These are phyloP conservation scores for Vaccinium myrtillus DNA, from an alignment of 148 eudicot genomes.

Conservation along the genomic window DNA sequence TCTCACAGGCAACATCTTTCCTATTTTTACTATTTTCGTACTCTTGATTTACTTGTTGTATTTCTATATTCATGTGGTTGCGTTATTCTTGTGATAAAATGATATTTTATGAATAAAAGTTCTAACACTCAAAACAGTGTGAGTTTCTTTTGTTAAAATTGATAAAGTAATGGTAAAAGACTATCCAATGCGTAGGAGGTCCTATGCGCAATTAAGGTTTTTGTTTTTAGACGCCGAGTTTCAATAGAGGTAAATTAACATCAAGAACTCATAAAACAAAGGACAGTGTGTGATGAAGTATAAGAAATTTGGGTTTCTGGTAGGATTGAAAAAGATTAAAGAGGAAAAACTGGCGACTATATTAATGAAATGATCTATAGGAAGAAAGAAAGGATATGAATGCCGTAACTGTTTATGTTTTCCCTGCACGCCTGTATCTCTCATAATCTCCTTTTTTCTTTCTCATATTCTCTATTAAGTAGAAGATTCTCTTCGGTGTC, in stretches of 20 bases:
- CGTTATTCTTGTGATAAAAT: no score
- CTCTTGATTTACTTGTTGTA: no score
- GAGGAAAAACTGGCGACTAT: not conserved
- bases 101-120: no score
- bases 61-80: no score
- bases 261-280: not conserved
- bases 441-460: not conserved
- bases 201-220: not conserved
- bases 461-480: not conserved
- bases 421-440: not conserved
- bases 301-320: not conserved
- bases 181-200: not conserved
- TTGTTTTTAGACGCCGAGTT: not conserved
- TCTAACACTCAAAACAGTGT: no score
- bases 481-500: not conserved
- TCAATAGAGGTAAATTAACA: not conserved
- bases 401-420: no score
- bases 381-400: no score
- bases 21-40: no score
- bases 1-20: no score
- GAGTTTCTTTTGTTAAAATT: no score
- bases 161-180: no score
- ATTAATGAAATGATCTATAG: no score
- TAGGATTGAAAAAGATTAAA: not conserved
- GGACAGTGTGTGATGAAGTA: not conserved